These are phyloP conservation scores for Hypoxylon lenormandii DNA, from an alignment of 495 filamentous ascomycete genomes.

Conservation along the genomic window DNA sequence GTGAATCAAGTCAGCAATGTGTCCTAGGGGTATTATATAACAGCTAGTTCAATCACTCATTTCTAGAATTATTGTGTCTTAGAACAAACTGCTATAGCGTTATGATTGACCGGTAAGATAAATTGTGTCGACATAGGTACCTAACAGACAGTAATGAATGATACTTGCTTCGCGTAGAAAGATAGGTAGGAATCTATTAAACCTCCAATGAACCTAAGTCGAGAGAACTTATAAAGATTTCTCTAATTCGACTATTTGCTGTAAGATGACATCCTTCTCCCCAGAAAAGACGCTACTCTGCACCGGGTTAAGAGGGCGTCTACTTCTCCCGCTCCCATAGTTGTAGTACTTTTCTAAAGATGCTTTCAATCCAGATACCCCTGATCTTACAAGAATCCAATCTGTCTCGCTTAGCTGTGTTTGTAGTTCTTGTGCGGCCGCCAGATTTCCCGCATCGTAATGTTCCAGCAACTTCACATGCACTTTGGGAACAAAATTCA, in stretches of 20 bases:
- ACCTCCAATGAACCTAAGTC: no score
- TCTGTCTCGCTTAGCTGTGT: constrained; percentile 40
- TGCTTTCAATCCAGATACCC: constrained; percentile 76
- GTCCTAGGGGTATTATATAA: not conserved
- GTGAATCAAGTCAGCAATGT: not conserved
- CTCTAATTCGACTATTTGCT: constrained; percentile 12
- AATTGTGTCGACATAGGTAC: no score
- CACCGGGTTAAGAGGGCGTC: constrained; percentile 58
- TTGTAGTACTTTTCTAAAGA: constrained; percentile 75
- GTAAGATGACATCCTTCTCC: constrained; percentile 3
- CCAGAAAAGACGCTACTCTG: constrained; percentile 6
- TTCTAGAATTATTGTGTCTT: not conserved
- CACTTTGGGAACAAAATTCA: constrained; percentile 65
- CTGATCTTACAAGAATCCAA: constrained; percentile 51
- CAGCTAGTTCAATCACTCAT: not conserved
- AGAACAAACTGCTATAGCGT: no score
- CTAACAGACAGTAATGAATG: no score
- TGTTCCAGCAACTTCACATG: constrained; percentile 59
- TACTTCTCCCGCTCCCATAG: constrained; percentile 70
- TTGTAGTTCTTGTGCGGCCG: constrained; percentile 65
- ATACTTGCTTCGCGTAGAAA: no score
- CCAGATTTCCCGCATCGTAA: constrained; percentile 55
- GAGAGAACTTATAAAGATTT: not conserved
- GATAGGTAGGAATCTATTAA: no score
- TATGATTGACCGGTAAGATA: no score